Percentiles rank a stretch among this genome's conserved stretches.
Conservation (phyloP, 805 yeast genomes). For the Saturnispora galanensis region DNA sequence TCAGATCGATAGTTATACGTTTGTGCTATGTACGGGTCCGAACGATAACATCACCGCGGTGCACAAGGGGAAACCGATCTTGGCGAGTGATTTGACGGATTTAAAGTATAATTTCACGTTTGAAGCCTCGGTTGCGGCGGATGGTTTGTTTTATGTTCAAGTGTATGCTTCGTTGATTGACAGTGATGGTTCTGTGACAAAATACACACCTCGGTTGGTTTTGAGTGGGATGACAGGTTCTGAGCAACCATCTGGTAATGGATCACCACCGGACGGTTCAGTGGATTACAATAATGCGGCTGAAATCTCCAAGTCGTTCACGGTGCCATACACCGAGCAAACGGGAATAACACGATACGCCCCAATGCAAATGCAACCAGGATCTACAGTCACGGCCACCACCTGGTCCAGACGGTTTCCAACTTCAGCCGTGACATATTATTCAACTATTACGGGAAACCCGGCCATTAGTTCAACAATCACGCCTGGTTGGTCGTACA, state of each 20-base stretch:
- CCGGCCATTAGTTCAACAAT: conserved; percentile 50
- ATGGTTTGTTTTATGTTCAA: conserved; percentile 71
- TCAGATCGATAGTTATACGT: conserved; percentile 35
- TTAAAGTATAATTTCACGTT: conserved; percentile 34
- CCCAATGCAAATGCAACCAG: conserved; percentile 91
- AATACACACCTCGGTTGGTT: conserved; percentile 57
- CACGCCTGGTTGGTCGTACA: conserved; percentile 80
- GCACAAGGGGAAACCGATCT: conserved; percentile 22
- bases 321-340: conserved; percentile 66
- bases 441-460: conserved; percentile 34
- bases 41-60: conserved; percentile 37
- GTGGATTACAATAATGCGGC: conserved; percentile 17
- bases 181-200: conserved; percentile 43
- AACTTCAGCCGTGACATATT: conserved; percentile 59
- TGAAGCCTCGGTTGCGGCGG: conserved; percentile 36
- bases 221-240: conserved; percentile 69
- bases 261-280: conserved; percentile 36
- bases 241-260: conserved; percentile 36
- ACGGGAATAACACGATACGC: conserved; percentile 75
- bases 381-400: conserved; percentile 52
- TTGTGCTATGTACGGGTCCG: conserved; percentile 63
- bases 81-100: conserved; percentile 26
- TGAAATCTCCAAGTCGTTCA: conserved; percentile 42
- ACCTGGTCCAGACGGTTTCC: conserved; percentile 59
- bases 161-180: conserved; percentile 36